These are phyloP conservation scores for Populus simonii DNA, from an alignment of 345 rosid genomes.

Conservation along the genomic window DNA sequence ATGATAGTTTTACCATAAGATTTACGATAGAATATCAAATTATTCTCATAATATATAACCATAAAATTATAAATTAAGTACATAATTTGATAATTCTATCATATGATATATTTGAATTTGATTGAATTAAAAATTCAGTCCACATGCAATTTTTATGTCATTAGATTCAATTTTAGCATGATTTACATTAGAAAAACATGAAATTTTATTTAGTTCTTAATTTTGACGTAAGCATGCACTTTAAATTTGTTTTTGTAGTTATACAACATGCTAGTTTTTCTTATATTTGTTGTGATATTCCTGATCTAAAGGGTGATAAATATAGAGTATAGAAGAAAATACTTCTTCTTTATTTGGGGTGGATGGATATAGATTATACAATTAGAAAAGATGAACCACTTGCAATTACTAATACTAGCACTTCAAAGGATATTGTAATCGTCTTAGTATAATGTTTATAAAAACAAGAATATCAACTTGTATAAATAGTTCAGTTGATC, in stretches of 20 bases:
- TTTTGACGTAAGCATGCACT: not conserved
- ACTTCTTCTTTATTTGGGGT: not conserved
- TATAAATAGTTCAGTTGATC: not conserved
- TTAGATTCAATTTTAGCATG: too few relatives aligned
- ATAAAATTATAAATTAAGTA: not conserved
- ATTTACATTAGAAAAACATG: too few relatives aligned
- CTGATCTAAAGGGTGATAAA: not conserved
- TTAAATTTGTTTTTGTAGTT: not conserved
- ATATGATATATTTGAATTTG: not conserved
- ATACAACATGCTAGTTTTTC: not conserved
- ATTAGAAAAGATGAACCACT: not conserved
- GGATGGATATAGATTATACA: not conserved
- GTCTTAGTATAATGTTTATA: not conserved
- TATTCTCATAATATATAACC: not conserved
- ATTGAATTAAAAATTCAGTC: not conserved
- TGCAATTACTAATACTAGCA: not conserved
- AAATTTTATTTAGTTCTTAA: not conserved
- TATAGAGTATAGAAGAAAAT: not conserved
- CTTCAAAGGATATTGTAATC: not conserved
- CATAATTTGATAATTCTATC: not conserved
- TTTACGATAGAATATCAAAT: not conserved
- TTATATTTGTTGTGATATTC: not conserved
- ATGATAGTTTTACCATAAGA: too few relatives aligned
- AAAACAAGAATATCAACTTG: not conserved
- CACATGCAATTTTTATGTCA: not conserved